Evolutionary conservation across 805 yeast species (phyloP).

Genomic region (Deakozyma indianensis): DNA sequence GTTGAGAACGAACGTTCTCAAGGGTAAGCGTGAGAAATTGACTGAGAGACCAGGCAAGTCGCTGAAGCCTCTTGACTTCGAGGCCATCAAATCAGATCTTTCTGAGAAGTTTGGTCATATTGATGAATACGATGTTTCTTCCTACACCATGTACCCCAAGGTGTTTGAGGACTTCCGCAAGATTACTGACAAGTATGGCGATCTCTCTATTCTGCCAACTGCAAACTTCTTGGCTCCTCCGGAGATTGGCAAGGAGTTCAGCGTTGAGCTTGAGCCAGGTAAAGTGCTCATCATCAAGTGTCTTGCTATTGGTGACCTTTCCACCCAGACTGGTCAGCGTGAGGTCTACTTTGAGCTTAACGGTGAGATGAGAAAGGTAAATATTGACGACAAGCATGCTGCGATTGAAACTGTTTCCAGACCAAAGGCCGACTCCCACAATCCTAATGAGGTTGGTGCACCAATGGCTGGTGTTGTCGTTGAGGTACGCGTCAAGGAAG

Average conservation of each 20-base stretch:
- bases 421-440: constrained; percentile 79
- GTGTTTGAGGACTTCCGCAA: constrained; percentile 82
- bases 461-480: constrained; percentile 99
- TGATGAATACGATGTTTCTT: constrained; percentile 81
- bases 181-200: constrained; percentile 68
- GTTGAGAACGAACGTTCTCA: constrained; percentile 76
- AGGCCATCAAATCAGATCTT: constrained; percentile 57
- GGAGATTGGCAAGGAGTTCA: constrained; percentile 74
- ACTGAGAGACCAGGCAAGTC: constrained; percentile 84
- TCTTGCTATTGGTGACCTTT: constrained; percentile 84
- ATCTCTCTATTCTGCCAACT: constrained; percentile 88
- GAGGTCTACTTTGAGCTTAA: constrained; percentile 96
- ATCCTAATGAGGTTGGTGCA: constrained; percentile 89
- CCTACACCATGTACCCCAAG: constrained; percentile 96
- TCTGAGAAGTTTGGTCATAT: constrained; percentile 63
- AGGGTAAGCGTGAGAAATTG: constrained; percentile 85
- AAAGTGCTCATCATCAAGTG: constrained; percentile 81
- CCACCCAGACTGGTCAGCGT: constrained; percentile 73
- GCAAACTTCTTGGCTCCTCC: constrained; percentile 80
- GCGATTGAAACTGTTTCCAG: constrained; percentile 75
- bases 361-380: constrained; percentile 95
- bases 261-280: constrained; percentile 87
- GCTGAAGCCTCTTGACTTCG: constrained; percentile 72
- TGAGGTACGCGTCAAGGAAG: constrained; percentile 83
- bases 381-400: constrained; percentile 77